Percentiles rank a stretch among this genome's conserved stretches.
These are phyloP conservation scores for Cyathus striatus DNA, from an alignment of 768 basidiomycete species.

Conservation along the genomic window DNA sequence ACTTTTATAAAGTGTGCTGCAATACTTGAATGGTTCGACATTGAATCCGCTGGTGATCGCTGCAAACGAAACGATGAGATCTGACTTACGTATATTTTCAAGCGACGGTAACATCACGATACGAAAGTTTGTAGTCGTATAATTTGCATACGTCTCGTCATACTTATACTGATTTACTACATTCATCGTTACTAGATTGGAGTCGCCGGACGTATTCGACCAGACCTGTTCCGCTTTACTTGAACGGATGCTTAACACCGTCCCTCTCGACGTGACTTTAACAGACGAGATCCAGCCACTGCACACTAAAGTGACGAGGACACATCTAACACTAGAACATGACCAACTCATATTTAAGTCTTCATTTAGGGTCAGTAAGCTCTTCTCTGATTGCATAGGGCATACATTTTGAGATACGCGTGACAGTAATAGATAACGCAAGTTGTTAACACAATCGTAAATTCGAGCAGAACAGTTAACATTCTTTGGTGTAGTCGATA, in stretches of 20 bases:
- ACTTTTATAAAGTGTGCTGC: slow-evolving; percentile 19
- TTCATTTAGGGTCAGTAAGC: slow-evolving; percentile 20
- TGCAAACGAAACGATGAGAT: slow-evolving; percentile 25
- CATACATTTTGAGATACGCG: not conserved
- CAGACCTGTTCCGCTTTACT: slow-evolving; percentile 25
- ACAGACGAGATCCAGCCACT: slow-evolving; percentile 21
- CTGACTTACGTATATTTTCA: slow-evolving; percentile 33
- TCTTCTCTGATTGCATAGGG: not conserved
- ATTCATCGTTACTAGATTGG: slow-evolving; percentile 8
- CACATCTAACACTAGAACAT: slow-evolving; percentile 23
- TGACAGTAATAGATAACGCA: slow-evolving; percentile 22
- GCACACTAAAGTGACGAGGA: slow-evolving; percentile 21
- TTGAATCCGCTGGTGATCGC: slow-evolving; percentile 27
- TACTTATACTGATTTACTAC: not conserved
- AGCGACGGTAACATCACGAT: slow-evolving; percentile 34
- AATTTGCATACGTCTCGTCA: slow-evolving; percentile 1
- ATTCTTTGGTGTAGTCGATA: slow-evolving; percentile 7
- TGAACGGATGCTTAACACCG: slow-evolving; percentile 36
- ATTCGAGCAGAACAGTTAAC: slow-evolving; percentile 18
- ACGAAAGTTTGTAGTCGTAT: slow-evolving; percentile 18
- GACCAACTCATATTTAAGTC: slow-evolving; percentile 23
- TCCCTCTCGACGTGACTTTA: slow-evolving; percentile 29
- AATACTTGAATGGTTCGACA: slow-evolving; percentile 34
- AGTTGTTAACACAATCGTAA: slow-evolving; percentile 14
- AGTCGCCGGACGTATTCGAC: slow-evolving; percentile 18